These are phyloP conservation scores for Hemisphaericaspora xylanilytica DNA, from an alignment of 1,139 yeast species.

Conservation along the genomic window DNA sequence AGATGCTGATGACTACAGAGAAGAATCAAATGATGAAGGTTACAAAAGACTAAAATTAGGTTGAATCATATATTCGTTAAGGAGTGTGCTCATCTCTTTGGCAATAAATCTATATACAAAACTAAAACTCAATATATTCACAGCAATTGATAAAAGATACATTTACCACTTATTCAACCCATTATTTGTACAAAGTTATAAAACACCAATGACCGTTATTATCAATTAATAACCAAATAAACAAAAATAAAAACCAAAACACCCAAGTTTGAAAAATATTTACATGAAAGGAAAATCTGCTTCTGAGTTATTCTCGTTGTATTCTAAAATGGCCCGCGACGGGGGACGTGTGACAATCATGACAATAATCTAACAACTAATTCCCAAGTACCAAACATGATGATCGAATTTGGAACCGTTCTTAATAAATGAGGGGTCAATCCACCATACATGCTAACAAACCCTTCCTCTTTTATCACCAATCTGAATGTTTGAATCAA, in stretches of 20 bases:
- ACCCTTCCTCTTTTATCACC: conserved; percentile 86
- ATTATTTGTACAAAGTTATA: neutral
- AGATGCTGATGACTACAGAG: neutral
- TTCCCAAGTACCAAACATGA: conserved; percentile 99
- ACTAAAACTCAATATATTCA: conserved; percentile 1
- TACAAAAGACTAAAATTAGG: conserved; percentile 9
- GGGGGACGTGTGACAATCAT: conserved; percentile 9
- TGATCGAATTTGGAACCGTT: conserved; percentile 96
- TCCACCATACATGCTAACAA: conserved; percentile 94
- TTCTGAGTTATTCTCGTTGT: neutral
- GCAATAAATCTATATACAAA: conserved; percentile 13
- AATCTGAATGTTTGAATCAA: conserved; percentile 81
- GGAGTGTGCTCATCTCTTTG: neutral
- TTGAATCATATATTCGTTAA: conserved; percentile 1
- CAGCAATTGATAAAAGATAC: neutral
- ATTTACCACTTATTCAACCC: neutral
- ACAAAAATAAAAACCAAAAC: conserved; percentile 1
- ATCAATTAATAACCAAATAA: neutral
- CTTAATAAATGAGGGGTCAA: conserved; percentile 93
- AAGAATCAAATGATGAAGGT: conserved; percentile 8
- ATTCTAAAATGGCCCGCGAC: conserved; percentile 2
- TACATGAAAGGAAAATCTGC: conserved; percentile 6
- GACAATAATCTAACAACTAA: conserved; percentile 73
- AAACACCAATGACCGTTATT: conserved; percentile 1
- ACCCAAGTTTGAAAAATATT: conserved; percentile 6